Base-by-base conservation (phyloP, 139 green algal species). In the Asterochloris erici region DNA sequence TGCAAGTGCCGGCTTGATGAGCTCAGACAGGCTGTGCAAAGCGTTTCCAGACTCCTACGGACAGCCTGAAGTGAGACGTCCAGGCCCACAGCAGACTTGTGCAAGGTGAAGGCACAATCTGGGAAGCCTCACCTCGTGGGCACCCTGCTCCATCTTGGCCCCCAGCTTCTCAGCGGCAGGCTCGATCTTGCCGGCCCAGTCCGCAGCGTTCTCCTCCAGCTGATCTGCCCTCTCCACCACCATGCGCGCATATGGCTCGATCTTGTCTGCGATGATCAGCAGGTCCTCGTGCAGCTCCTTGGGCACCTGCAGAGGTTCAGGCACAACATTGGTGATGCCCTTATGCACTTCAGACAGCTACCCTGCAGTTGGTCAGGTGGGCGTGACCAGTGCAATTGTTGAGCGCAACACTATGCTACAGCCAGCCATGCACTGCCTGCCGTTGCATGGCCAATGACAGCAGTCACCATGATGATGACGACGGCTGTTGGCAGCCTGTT, bases 111-210 rank as follows among this genome's bases (percentile, higher is more conserved):
- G 38, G 38, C 38, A 6, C 38, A 2, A 54, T 54, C 38, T 19
- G 47, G 11, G 11, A 26, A 38, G 23, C n/a, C 9, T 9, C 47
- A 80, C 76, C 76, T 80, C 68, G 10, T 24, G 16, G 60, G 76
- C 76, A 16, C 76, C 76, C 60, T 80, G 76, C 76, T 80, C 76
- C 68, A 80, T 80, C 76, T 80, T 69, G 21, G 68, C 76, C 6
- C 76, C 76, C 60, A 80, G 76, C 76, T 80, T n/a, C 76, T 80
- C 76, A 69, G 76, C 76, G 47, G 76, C 76, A 70, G 76, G 76
- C 76, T 80, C 26, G 60, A 80, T 80, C 76, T 80, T 69, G 54
- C 19, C 54, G 13, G 76, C 76, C 76, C 69, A 23, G 24, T 80
- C 76, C 10, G 70, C 54, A 63, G 80, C 80, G 47, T 79, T 79